phyloP scores from a whole-genome alignment of 1,139 yeast species.

The Debaryomyces sp. region DNA sequence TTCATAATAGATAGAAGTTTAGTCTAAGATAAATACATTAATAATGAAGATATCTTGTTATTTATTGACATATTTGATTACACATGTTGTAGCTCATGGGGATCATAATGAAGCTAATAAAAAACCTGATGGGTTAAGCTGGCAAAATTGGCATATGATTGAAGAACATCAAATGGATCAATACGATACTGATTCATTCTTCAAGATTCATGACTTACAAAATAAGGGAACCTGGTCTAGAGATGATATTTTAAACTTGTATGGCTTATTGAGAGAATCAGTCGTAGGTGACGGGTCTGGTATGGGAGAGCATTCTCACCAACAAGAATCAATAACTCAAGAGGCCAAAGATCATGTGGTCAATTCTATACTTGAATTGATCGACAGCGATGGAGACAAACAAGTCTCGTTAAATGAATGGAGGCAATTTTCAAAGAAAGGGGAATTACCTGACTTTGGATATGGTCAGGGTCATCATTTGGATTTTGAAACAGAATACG shows the following conservation, averaged over 20 bases:
- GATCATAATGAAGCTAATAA: conserved; percentile 16
- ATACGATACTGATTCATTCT: conserved; percentile 78
- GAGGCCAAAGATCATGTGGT: conserved; percentile 62
- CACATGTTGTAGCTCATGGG: conserved; percentile 22
- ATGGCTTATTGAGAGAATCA: conserved; percentile 73
- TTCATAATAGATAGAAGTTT: not conserved
- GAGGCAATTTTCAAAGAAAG: conserved; percentile 58
- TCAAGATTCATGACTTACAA: conserved; percentile 74
- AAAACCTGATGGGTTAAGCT: conserved; percentile 54
- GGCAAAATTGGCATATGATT: conserved; percentile 91
- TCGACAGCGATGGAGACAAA: conserved; percentile 73
- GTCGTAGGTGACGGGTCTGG: conserved; percentile 91
- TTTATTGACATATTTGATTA: conserved; percentile 3
- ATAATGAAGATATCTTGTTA: not conserved
- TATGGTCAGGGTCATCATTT: conserved; percentile 97
- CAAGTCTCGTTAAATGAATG: conserved; percentile 70
- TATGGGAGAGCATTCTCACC: conserved; percentile 76
- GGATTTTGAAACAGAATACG: conserved; percentile 91
- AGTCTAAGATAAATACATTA: not conserved
- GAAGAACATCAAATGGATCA: conserved; percentile 80
- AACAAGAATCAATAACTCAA: conserved; percentile 51
- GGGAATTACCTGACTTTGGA: conserved; percentile 88
- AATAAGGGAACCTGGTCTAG: conserved; percentile 55
- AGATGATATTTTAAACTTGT: conserved; percentile 73
- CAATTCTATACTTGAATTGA: conserved; percentile 52